Evolutionary conservation across 75 land plant genomes (phyloP).

Genomic region (Isoetes taiwanensis): DNA sequence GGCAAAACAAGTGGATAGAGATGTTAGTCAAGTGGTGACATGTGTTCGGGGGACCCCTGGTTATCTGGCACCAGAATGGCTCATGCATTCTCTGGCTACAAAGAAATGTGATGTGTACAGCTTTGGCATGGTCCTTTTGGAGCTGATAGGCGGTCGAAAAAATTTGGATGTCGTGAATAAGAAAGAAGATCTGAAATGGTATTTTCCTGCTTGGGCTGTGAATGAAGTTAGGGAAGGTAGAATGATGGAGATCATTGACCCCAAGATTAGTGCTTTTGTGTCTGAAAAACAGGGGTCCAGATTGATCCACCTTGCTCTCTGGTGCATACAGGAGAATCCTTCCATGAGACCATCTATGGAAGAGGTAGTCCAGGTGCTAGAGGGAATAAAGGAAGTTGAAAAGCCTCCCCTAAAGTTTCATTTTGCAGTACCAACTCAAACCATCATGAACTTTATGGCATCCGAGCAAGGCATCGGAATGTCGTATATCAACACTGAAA

Average conservation of each 20-base stretch:
- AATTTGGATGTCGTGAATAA: background rate
- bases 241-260: background rate
- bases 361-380: conserved; percentile 53
- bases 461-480: no score
- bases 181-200: background rate
- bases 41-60: conserved; percentile 1
- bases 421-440: conserved; percentile 3
- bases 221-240: background rate
- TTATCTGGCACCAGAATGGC: conserved; percentile 3
- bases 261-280: background rate
- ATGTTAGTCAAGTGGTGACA: conserved; percentile 4
- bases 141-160: background rate
- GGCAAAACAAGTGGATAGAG: background rate
- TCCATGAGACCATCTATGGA: conserved; percentile 45
- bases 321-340: conserved; percentile 57
- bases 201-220: conserved; percentile 5
- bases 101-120: conserved; percentile 7
- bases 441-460: no score
- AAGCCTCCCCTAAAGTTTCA: conserved; percentile 9
- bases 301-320: conserved; percentile 37
- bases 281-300: conserved; percentile 22
- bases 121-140: conserved; percentile 7
- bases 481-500: no score
- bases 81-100: background rate
- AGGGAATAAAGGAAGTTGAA: conserved; percentile 12